These are phyloP conservation scores for Dalbergia oliveri DNA, from an alignment of 306 rosid species.

Conservation along the genomic window DNA sequence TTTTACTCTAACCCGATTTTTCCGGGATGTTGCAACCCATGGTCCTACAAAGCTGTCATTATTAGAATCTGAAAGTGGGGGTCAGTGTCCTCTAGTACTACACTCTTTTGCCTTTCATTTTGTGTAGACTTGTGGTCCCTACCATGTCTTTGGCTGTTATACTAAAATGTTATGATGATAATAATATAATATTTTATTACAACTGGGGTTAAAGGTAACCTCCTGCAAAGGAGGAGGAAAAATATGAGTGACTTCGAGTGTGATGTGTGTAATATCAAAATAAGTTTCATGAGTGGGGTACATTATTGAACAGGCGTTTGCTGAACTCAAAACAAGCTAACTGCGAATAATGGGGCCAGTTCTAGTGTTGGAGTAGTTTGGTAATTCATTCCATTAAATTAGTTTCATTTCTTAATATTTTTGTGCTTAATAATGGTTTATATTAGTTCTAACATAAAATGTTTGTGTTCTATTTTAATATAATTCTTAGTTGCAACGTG, in stretches of 20 bases:
- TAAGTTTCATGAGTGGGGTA: conserved; percentile 29
- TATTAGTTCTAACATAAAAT: conserved; percentile 15
- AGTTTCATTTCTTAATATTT: conserved; percentile 30
- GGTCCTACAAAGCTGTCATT: conserved; percentile 67
- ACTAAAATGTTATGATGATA: conserved; percentile 17
- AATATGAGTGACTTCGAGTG: conserved; percentile 10
- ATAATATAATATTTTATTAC: conserved; percentile 23
- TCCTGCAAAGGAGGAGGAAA: neutral
- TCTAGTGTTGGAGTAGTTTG: conserved; percentile 40
- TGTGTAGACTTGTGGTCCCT: conserved; percentile 20
- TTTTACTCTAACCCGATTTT: conserved; percentile 82
- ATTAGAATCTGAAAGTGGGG: conserved; percentile 58
- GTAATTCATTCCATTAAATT: conserved; percentile 11
- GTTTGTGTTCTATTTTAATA: conserved; percentile 28
- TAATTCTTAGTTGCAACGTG: conserved; percentile 11
- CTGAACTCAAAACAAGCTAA: conserved; percentile 17
- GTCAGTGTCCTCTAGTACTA: conserved; percentile 55
- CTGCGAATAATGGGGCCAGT: neutral
- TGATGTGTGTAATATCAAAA: conserved; percentile 15
- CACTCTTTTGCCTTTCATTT: conserved; percentile 14
- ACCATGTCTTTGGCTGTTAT: neutral
- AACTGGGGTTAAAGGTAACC: neutral
- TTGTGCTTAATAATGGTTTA: conserved; percentile 28
- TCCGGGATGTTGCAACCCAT: conserved; percentile 69
- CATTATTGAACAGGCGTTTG: conserved; percentile 6